Conservation (phyloP, 2,329 filamentous ascomycete species). For the Fusarium torulosum region DNA sequence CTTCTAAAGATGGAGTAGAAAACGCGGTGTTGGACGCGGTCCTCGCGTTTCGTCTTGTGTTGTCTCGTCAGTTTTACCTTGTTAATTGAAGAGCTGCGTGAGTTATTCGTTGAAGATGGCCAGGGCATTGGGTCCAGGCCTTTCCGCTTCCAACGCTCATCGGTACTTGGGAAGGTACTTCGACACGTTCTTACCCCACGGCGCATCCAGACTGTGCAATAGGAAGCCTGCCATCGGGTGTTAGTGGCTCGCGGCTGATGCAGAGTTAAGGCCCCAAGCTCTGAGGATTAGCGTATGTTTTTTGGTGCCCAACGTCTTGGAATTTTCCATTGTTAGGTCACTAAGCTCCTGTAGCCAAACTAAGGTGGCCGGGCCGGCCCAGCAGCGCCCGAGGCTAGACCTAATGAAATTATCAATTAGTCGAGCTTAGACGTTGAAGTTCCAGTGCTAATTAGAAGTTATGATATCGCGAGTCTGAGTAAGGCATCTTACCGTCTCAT, state of each 20-base stretch:
- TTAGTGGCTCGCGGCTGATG: slow-evolving; percentile 46
- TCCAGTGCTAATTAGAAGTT: slow-evolving; percentile 17
- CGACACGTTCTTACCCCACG: slow-evolving; percentile 43
- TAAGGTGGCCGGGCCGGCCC: slow-evolving; percentile 46
- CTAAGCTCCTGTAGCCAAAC: slow-evolving; percentile 33
- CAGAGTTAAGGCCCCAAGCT: slow-evolving; percentile 39
- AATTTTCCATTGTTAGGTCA: slow-evolving; percentile 30
- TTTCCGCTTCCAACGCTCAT: slow-evolving; percentile 23
- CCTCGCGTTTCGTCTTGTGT: slow-evolving; percentile 34
- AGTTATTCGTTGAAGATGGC: slow-evolving; percentile 22
- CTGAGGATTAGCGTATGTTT: slow-evolving; percentile 45
- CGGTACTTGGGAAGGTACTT: slow-evolving; percentile 26
- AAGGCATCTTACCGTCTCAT: slow-evolving; percentile 19
- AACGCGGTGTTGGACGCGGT: slow-evolving; percentile 25
- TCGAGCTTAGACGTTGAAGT: slow-evolving; percentile 23
- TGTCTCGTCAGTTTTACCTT: slow-evolving; percentile 27
- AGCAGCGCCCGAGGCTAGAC: slow-evolving; percentile 44
- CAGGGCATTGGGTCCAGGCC: slow-evolving; percentile 12
- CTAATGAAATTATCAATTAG: slow-evolving; percentile 32
- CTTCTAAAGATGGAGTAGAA: slow-evolving; percentile 24
- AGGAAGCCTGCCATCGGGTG: slow-evolving; percentile 43
- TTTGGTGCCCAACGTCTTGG: slow-evolving; percentile 48
- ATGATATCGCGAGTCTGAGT: slow-evolving; percentile 23
- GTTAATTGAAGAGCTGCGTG: slow-evolving; percentile 7
- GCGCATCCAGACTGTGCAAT: slow-evolving; percentile 39